Evolutionary conservation across 768 basidiomycete genomes (phyloP), one percentile per base, ranked within the genome.

Genomic region (Calocybe cyanea): DNA sequence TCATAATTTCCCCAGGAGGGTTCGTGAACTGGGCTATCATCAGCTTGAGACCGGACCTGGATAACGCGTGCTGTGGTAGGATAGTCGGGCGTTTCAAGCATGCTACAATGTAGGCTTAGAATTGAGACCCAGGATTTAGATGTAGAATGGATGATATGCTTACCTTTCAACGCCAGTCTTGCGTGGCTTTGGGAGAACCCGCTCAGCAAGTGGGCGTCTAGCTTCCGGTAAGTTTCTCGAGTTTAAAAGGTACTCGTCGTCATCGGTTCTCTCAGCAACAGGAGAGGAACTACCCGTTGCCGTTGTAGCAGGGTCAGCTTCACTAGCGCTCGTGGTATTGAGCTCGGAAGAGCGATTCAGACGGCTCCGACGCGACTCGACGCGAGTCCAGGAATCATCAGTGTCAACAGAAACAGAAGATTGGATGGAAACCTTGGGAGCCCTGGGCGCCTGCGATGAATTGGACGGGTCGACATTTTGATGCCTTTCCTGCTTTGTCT

Each of bases 1-100:
- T 88, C 87, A 56, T 88, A 88, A 66, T 89, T 86, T 0, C 66
- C 81, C 87, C 83, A 87, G 0, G 84, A 78, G 59, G 83, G 85
- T 0, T 86, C 85, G 5, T 69, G 62, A 7, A 77, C 80, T 13
- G 85, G 82, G 33, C 71, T 68, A 44, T 83, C 80, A 45, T 72
- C 71, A n/a, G 78, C 63, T 8, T 56, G 63, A 13, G 83, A 80
- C 51, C 72, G 72, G 3, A 88, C 73, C 18, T 85, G 85, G 70
- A 86, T 78, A 47, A 88, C 83, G 28, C 81, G 79, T n/a, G 85
- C 69, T 21, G 81, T 41, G 13, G 63, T 62, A 36, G 60, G 80
- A 64, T 74, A 62, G 57, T 83, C 76, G 2, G 85, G 70, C 14
- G 70, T 66, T 54, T 81, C 78, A 45, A 85, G 69, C 77, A 85